Percentiles rank a stretch among this genome's conserved stretches.
phyloP scores from a whole-genome alignment of 495 filamentous ascomycete genomes.

The Annulohypoxylon nitens region DNA sequence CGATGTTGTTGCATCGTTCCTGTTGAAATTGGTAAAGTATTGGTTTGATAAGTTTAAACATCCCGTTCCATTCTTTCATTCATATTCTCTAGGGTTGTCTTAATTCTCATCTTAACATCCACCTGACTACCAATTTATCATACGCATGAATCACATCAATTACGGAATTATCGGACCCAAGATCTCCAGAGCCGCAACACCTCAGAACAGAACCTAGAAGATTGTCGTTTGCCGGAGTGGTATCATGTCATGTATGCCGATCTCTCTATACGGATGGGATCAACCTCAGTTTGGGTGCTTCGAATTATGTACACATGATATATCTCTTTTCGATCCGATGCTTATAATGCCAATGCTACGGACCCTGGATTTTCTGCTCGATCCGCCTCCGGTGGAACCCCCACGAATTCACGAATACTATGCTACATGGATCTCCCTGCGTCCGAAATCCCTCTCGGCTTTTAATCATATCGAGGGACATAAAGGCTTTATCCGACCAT shows the following conservation, averaged over 20 bases:
- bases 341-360: conserved; percentile 17
- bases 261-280: conserved; percentile 26
- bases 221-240: conserved; percentile 13
- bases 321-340: conserved; percentile 28
- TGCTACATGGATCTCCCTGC: conserved; percentile 11
- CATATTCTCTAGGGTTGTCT: not conserved
- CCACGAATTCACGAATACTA: conserved; percentile 10
- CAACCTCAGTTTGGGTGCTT: conserved; percentile 17
- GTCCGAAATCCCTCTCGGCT: conserved; percentile 2
- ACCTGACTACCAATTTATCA: not conserved
- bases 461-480: conserved; percentile 4
- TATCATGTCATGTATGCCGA: conserved; percentile 17
- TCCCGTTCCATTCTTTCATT: not conserved
- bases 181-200: conserved; percentile 5
- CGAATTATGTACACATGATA: conserved; percentile 25
- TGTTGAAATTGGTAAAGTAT: not conserved
- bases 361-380: conserved; percentile 23
- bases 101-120: not conserved
- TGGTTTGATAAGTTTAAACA: not conserved
- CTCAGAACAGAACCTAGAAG: not conserved
- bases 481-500: not conserved
- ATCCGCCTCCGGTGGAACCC: conserved; percentile 19
- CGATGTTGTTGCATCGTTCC: not conserved
- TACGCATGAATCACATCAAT: not conserved
- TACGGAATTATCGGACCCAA: not conserved